Evolutionary conservation across 2,329 filamentous ascomycete species (phyloP), one percentile per base, ranked within the genome.

Genomic region (Ascomycota sp.): DNA sequence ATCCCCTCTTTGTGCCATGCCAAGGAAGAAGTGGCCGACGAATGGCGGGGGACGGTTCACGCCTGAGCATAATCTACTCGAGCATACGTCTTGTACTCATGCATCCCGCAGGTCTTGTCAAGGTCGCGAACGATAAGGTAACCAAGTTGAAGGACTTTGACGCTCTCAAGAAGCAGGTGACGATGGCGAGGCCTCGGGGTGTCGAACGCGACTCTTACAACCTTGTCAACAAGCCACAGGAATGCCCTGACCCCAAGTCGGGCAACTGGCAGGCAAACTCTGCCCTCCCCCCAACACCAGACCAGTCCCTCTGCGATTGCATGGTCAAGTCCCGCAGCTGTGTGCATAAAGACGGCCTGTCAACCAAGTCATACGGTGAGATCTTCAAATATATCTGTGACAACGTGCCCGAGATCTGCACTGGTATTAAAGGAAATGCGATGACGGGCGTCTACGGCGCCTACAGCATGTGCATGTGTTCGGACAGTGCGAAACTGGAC

Each of bases 391-490:
- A 57, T 51, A 67, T 86, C 51, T 89, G 80, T 54, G 76, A 71
- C 34, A 45, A 55, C 28, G 48, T 61, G 36, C 47, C 53, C 27
- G 45, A 50, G 21, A 62, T 66, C 40, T 89, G 81, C 56, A 54
- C 51, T 15, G 79, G 75, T 32, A 82, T 91, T 53, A 56, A 19
- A 1, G 33, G 34, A 39, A 53, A 56, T 33, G 52, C 57, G 25
- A 61, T 58, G 8, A 61, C 63, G 22, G 38, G 38, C 25, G 32
- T 30, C 11, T 89, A 79, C 51, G 80, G 80, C 41, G 67, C 76
- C 28, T 82, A 79, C 61, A 69, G n/a, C n/a, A n/a, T n/a, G n/a
- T n/a, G 70, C 52, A 81, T 82, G 71, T 91, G 80, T 61, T 60
- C 62, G 40, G 45, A 67, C 43, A 61, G 63, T 40, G 63, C 80